These are phyloP conservation scores for Phytophthora fragariaefolia DNA, from an alignment of 352 stramenopile genomes.

Conservation along the genomic window DNA sequence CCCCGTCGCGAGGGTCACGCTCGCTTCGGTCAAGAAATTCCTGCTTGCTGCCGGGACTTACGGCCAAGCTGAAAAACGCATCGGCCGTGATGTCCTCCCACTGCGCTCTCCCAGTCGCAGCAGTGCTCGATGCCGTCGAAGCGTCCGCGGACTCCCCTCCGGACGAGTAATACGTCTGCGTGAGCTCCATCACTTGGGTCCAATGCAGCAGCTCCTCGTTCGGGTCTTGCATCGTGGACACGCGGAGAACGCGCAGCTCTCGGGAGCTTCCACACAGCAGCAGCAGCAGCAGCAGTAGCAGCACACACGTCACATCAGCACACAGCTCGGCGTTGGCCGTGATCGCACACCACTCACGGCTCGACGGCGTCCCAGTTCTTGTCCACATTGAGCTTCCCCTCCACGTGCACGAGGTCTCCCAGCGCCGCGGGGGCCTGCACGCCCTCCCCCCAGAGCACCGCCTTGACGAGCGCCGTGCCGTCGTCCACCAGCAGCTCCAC, in stretches of 20 bases:
- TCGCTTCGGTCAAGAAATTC: conserved; percentile 35
- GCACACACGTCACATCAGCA: too few relatives aligned
- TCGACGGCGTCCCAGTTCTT: conserved; percentile 43
- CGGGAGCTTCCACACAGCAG: too few relatives aligned
- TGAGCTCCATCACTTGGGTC: conserved; percentile 60
- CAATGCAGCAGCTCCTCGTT: conserved; percentile 86
- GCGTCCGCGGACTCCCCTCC: background rate
- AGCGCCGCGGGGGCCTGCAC: conserved; percentile 28
- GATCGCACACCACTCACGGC: conserved; percentile 23
- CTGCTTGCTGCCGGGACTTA: conserved; percentile 33
- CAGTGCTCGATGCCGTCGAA: background rate
- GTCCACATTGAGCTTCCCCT: conserved; percentile 78
- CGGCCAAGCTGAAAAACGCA: conserved; percentile 53
- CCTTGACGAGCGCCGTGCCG: conserved; percentile 66
- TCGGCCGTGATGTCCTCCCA: conserved; percentile 53
- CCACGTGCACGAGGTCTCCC: conserved; percentile 74
- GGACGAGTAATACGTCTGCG: conserved; percentile 46
- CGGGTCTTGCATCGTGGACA: conserved; percentile 57
- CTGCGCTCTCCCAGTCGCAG: background rate
- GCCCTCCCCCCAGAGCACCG: conserved; percentile 52
- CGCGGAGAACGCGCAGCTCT: conserved; percentile 65
- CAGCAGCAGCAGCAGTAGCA: background rate
- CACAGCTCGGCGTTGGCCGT: too few relatives aligned
- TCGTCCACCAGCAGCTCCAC: conserved; percentile 82
- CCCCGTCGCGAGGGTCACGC: conserved; percentile 30